phyloP scores from a whole-genome alignment of 202 grass and related monocot genomes.

The Alloteropsis angusta region DNA sequence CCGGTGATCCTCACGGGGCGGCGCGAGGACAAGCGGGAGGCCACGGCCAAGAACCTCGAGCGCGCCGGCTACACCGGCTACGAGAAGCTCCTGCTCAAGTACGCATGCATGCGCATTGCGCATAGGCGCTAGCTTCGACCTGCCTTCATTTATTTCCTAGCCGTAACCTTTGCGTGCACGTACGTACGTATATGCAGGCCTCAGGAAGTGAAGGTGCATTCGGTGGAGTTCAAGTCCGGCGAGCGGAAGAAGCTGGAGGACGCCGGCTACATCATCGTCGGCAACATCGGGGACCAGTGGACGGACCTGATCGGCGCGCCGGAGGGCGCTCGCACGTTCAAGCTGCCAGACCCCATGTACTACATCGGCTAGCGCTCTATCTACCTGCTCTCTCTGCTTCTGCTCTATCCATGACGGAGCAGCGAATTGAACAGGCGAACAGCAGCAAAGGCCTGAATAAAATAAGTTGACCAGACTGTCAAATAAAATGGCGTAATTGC shows the following conservation, averaged over 20 bases:
- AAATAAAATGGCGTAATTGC: too few relatives aligned
- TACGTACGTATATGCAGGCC: background rate
- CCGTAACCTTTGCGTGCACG: background rate
- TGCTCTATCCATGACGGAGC: background rate
- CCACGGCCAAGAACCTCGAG: slow-evolving; percentile 16
- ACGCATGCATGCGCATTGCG: too few relatives aligned
- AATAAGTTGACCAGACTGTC: background rate
- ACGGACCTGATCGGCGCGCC: slow-evolving; percentile 43
- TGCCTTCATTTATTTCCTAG: too few relatives aligned
- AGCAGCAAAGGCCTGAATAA: background rate
- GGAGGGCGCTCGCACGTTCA: slow-evolving; percentile 44
- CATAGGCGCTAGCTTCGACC: too few relatives aligned
- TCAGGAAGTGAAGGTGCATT: background rate
- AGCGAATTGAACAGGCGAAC: too few relatives aligned
- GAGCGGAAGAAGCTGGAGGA: slow-evolving; percentile 39
- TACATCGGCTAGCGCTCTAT: slow-evolving; percentile 32
- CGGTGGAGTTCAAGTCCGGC: slow-evolving; percentile 24
- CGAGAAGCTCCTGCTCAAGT: slow-evolving; percentile 27
- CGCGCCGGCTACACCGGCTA: slow-evolving; percentile 1
- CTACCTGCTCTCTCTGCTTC: background rate
- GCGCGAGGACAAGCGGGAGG: background rate
- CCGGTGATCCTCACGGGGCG: slow-evolving; percentile 25
- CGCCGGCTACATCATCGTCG: slow-evolving; percentile 28
- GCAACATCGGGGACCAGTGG: slow-evolving; percentile 72
- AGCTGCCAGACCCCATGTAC: slow-evolving; percentile 55